Percentiles rank a stretch among this genome's conserved stretches.
phyloP scores from a whole-genome alignment of 2,329 filamentous ascomycete genomes.

The Epicoccum sorghinum region DNA sequence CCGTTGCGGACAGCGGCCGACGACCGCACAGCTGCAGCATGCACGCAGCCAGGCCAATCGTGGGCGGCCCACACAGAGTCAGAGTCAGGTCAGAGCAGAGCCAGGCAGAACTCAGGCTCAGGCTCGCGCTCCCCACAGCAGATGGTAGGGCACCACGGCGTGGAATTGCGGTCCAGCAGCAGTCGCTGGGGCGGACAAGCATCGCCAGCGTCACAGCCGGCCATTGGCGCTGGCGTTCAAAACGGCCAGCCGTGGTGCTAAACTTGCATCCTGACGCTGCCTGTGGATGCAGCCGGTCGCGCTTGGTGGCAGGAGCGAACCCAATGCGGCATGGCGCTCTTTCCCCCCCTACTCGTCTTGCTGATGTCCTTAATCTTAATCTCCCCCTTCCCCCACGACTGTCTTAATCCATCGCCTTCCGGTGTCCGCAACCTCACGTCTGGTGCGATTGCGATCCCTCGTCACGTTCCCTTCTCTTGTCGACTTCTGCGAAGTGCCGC shows the following conservation, averaged over 20 bases:
- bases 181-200: constrained; percentile 21
- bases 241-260: constrained; percentile 29
- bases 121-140: not conserved
- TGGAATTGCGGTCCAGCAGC: constrained; percentile 20
- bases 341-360: constrained; percentile 32
- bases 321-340: constrained; percentile 23
- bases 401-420: constrained; percentile 45
- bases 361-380: constrained; percentile 43
- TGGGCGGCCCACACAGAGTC: not conserved
- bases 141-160: not conserved
- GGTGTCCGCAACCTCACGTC: constrained; percentile 33
- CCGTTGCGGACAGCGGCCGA: constrained; percentile 10
- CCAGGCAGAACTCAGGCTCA: not conserved
- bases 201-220: constrained; percentile 25
- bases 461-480: constrained; percentile 45
- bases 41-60: constrained; percentile 5
- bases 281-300: constrained; percentile 17
- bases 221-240: constrained; percentile 28
- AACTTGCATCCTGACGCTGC: constrained; percentile 22
- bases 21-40: not conserved
- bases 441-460: constrained; percentile 45
- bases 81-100: too few species aligned
- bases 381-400: constrained; percentile 40
- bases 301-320: constrained; percentile 19
- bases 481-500: constrained; percentile 50